A percentile compares a stretch with the other conserved stretches of the same genome.
These are phyloP conservation scores for Triticum timopheevii DNA, from an alignment of 176 grass and related monocot genomes.

Conservation along the genomic window DNA sequence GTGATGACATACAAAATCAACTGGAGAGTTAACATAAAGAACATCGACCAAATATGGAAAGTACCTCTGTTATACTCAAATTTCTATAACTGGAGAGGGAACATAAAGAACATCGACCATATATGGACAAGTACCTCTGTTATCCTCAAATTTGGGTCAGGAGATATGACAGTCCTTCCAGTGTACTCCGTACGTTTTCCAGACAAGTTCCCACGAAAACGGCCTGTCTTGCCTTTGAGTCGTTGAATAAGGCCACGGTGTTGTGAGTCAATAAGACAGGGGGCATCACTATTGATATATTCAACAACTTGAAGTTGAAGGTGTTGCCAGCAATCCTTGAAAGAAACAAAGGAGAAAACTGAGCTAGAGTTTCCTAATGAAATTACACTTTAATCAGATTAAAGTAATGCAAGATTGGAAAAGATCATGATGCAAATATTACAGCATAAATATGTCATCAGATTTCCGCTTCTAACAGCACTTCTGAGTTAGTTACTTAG, in stretches of 20 bases:
- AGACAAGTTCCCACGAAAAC: constrained; percentile 96
- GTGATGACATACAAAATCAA: constrained; percentile 7
- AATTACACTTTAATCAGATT: neutral
- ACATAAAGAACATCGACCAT: constrained; percentile 18
- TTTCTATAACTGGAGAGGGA: constrained; percentile 34
- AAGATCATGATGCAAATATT: neutral
- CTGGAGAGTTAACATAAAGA: constrained; percentile 9
- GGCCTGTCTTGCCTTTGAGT: constrained; percentile 92
- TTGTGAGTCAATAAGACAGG: constrained; percentile 70
- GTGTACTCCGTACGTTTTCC: constrained; percentile 97
- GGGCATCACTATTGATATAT: constrained; percentile 90
- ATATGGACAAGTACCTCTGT: constrained; percentile 57
- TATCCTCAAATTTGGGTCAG: constrained; percentile 98
- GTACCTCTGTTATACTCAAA: constrained; percentile 93
- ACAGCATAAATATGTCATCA: neutral
- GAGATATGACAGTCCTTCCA: constrained; percentile 97
- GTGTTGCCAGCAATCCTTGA: constrained; percentile 72
- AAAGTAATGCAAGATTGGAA: constrained; percentile 5
- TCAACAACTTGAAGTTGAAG: constrained; percentile 94
- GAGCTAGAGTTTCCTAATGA: constrained; percentile 11
- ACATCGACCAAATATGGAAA: constrained; percentile 3
- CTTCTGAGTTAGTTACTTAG: neutral
- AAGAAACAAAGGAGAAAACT: constrained; percentile 11
- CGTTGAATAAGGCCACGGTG: constrained; percentile 82
- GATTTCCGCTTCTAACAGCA: neutral